A percentile compares a stretch with the other conserved stretches of the same genome.
Conservation (phyloP, 495 filamentous ascomycete genomes). For the Geoglossum glabrum region DNA sequence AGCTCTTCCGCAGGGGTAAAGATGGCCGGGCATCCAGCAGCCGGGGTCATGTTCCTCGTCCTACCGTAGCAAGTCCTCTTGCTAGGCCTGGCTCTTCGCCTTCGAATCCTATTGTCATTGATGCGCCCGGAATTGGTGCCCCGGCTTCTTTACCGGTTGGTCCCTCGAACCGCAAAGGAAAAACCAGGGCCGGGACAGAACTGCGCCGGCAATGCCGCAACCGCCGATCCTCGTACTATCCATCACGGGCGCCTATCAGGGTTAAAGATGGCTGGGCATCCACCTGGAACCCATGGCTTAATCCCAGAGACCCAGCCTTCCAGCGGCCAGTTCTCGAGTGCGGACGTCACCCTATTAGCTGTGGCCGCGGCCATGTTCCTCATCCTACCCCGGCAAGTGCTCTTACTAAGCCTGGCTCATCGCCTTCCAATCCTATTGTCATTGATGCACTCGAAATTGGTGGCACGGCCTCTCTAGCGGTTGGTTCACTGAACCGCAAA, state of each 20-base stretch:
- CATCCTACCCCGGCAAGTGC: neutral
- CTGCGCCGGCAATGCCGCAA: neutral
- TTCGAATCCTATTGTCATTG: neutral
- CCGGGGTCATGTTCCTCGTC: neutral
- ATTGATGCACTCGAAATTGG: neutral
- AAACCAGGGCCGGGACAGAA: neutral
- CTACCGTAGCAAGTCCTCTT: neutral
- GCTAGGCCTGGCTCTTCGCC: neutral
- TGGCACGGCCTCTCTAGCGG: neutral
- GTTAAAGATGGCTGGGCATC: too few relatives aligned
- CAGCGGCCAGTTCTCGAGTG: too few relatives aligned
- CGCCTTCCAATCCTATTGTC: neutral
- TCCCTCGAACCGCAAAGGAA: neutral
- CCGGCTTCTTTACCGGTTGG: neutral
- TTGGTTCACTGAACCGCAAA: neutral
- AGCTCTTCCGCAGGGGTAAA: neutral
- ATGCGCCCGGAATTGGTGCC: neutral
- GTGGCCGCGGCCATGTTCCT: neutral
- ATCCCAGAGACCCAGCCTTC: too few relatives aligned
- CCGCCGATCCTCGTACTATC: neutral
- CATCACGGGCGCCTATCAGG: neutral
- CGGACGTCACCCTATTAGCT: neutral
- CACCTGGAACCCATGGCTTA: too few relatives aligned
- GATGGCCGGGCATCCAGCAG: neutral
- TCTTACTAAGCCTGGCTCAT: neutral